Evolutionary conservation across 805 yeast species (phyloP).

Genomic region (Kodamaea nitidulidarum): DNA sequence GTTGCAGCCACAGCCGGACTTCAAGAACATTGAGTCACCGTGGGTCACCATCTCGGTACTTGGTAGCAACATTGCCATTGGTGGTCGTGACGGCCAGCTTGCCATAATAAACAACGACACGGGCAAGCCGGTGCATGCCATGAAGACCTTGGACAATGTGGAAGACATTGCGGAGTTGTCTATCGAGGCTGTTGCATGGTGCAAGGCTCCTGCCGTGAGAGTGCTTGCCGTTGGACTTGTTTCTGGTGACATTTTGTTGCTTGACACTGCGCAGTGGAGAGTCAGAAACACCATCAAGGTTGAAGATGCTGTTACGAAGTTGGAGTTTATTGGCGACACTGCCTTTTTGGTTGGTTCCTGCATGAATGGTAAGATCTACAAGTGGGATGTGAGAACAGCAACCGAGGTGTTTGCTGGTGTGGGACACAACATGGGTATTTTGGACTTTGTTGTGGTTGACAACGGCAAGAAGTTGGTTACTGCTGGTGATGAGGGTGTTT

Average conservation of each 20-base stretch:
- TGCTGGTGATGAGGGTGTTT: constrained; percentile 97
- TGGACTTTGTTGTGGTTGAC: constrained; percentile 73
- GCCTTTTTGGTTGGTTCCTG: constrained; percentile 65
- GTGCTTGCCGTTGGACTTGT: constrained; percentile 83
- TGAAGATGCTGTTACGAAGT: constrained; percentile 81
- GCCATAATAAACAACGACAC: constrained; percentile 71
- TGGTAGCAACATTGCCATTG: constrained; percentile 62
- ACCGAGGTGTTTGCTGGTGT: constrained; percentile 69
- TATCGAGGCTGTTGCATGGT: constrained; percentile 71
- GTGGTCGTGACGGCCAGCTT: constrained; percentile 83
- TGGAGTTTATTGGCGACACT: constrained; percentile 57
- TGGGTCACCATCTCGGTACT: constrained; percentile 76
- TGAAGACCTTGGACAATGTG: constrained; percentile 59
- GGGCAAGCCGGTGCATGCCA: constrained; percentile 64
- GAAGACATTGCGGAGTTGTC: constrained; percentile 43
- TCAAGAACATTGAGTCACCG: constrained; percentile 74
- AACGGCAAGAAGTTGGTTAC: constrained; percentile 70
- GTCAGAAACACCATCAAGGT: constrained; percentile 65
- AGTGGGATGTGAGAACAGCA: constrained; percentile 89
- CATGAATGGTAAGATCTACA: constrained; percentile 81
- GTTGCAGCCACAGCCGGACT: constrained; percentile 53
- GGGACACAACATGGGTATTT: constrained; percentile 92
- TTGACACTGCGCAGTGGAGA: constrained; percentile 84
- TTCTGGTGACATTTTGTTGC: constrained; percentile 77
- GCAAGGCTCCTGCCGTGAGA: constrained; percentile 48